These are phyloP conservation scores for Clarireedia monteithiana DNA, from an alignment of 2,329 filamentous ascomycete genomes.

Conservation along the genomic window DNA sequence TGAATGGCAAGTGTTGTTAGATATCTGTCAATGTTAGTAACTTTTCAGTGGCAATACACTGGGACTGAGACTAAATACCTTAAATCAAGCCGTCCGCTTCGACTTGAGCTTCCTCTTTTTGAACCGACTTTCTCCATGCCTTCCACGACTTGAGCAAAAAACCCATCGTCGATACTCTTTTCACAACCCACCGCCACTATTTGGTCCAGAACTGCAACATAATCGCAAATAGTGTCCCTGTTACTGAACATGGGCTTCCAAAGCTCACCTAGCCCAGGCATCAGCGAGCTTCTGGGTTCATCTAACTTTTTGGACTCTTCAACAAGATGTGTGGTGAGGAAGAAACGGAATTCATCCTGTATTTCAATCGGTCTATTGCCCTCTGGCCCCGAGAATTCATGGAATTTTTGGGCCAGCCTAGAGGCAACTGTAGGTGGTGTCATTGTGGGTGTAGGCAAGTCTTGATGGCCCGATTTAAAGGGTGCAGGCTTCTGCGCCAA, in stretches of 20 bases:
- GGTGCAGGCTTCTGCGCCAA: neutral
- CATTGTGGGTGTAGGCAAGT: constrained; percentile 1
- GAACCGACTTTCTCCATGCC: constrained; percentile 48
- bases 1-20: constrained; percentile 55
- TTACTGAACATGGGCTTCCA: constrained; percentile 29
- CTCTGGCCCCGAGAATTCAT: constrained; percentile 16
- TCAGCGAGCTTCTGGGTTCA: constrained; percentile 40
- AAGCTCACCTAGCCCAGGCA: constrained; percentile 38
- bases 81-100: constrained; percentile 51
- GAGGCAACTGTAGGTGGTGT: neutral
- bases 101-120: constrained; percentile 40
- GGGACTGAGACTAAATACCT: constrained; percentile 36
- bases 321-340: constrained; percentile 45
- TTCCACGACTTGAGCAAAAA: constrained; percentile 40
- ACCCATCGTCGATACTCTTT: constrained; percentile 42
- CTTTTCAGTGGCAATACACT: neutral
- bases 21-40: constrained; percentile 36
- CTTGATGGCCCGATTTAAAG: neutral
- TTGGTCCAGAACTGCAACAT: constrained; percentile 39
- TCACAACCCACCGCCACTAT: constrained; percentile 54
- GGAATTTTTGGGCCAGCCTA: constrained; percentile 11
- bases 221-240: constrained; percentile 5
- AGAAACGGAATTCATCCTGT: constrained; percentile 49
- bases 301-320: constrained; percentile 39
- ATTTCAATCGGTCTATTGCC: constrained; percentile 38